A percentile compares a stretch with the other conserved stretches of the same genome.
Conservation (phyloP, 2,329 filamentous ascomycete species). For the Verticillium nubilum region DNA sequence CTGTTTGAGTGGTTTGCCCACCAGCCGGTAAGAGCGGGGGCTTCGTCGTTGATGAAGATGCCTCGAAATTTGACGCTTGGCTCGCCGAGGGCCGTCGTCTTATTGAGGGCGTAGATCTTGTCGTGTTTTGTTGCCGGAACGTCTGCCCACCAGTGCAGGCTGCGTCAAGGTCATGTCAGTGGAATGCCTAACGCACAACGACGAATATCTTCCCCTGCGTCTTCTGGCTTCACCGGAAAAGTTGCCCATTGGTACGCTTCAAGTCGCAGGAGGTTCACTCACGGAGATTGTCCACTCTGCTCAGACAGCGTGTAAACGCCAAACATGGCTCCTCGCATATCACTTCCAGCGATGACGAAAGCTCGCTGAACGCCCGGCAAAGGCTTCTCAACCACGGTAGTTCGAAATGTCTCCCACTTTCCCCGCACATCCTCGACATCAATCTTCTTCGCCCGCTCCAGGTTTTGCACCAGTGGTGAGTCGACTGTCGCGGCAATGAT, state of each 20-base stretch:
- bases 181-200: too few relatives aligned
- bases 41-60: slow-evolving; percentile 55
- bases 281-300: slow-evolving; percentile 55
- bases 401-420: slow-evolving; percentile 52
- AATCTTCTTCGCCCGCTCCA: slow-evolving; percentile 14
- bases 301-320: slow-evolving; percentile 56
- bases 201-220: too few relatives aligned
- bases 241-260: neutral
- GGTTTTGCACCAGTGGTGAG: slow-evolving; percentile 13
- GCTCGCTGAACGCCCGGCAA: slow-evolving; percentile 34
- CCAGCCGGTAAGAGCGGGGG: slow-evolving; percentile 17
- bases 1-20: slow-evolving; percentile 3
- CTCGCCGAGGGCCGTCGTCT: slow-evolving; percentile 30
- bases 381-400: slow-evolving; percentile 40
- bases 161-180: slow-evolving; percentile 4
- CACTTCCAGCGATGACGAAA: slow-evolving; percentile 51
- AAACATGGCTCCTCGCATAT: slow-evolving; percentile 55
- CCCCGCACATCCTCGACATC: slow-evolving; percentile 23
- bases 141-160: slow-evolving; percentile 57
- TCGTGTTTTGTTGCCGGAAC: slow-evolving; percentile 40
- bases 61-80: slow-evolving; percentile 56
- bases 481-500: slow-evolving; percentile 7
- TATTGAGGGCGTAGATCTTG: slow-evolving; percentile 40
- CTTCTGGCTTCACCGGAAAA: too few relatives aligned
- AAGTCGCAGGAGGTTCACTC: too few relatives aligned